Conservation (phyloP, 805 yeast genomes). For the Kuraishia borneana region DNA sequence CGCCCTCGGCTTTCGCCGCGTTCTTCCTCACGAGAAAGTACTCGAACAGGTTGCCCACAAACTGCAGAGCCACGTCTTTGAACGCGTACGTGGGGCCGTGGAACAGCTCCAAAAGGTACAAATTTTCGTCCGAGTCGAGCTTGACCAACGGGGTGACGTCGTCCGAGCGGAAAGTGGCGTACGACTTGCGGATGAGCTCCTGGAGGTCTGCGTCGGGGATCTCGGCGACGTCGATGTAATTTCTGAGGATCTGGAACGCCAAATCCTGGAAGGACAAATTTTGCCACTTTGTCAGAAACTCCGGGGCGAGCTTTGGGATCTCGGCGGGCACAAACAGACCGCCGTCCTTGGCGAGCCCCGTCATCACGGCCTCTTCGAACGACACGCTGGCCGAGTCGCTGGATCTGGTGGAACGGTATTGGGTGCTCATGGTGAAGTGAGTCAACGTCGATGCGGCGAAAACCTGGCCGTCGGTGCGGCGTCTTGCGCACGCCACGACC, state of each 20-base stretch:
- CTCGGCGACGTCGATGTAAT: slow-evolving; percentile 64
- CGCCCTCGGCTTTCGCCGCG: slow-evolving; percentile 27
- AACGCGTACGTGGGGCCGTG: slow-evolving; percentile 99
- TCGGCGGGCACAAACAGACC: slow-evolving; percentile 85
- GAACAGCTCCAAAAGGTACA: slow-evolving; percentile 82
- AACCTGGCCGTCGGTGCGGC: too few species aligned
- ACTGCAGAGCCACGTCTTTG: slow-evolving; percentile 97
- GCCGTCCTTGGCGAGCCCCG: slow-evolving; percentile 94
- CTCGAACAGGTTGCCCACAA: slow-evolving; percentile 94
- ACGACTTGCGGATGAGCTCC: slow-evolving; percentile 54
- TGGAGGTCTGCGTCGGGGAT: slow-evolving; percentile 62
- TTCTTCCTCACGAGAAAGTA: slow-evolving; percentile 77
- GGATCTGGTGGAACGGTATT: slow-evolving; percentile 76
- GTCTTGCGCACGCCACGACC: too few species aligned
- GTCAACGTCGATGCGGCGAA: too few species aligned
- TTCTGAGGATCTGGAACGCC: slow-evolving; percentile 77
- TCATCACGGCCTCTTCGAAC: slow-evolving; percentile 74
- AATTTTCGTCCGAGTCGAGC: slow-evolving; percentile 40
- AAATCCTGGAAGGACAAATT: slow-evolving; percentile 71
- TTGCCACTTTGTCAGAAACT: slow-evolving; percentile 57
- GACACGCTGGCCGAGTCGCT: slow-evolving; percentile 36
- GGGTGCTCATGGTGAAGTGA: too few species aligned
- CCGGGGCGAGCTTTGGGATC: slow-evolving; percentile 54
- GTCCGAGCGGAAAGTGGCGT: slow-evolving; percentile 79
- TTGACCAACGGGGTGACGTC: slow-evolving; percentile 79